phyloP scores from a whole-genome alignment of 2,329 filamentous ascomycete species.

The Chrysoporthe puriensis region DNA sequence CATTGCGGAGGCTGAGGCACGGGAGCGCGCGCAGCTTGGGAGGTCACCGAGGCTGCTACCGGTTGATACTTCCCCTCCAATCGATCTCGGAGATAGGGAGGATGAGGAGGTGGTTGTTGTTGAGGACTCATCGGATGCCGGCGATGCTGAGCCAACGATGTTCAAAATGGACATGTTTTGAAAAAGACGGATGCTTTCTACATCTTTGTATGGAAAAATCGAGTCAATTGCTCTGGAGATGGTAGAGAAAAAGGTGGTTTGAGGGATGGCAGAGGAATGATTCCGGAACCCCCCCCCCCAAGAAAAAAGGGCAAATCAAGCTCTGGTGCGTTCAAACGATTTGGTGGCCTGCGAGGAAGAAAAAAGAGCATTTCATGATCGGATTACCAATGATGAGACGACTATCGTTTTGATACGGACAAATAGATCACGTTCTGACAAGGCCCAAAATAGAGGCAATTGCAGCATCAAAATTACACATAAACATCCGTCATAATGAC shows the following conservation, averaged over 20 bases:
- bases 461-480: conserved; percentile 1
- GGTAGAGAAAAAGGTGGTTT: not conserved
- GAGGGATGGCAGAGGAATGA: not conserved
- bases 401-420: not conserved
- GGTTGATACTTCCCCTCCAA: not conserved
- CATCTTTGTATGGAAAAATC: not conserved
- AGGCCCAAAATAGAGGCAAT: not conserved
- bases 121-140: not conserved
- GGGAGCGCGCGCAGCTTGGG: not conserved
- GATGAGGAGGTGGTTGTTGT: not conserved
- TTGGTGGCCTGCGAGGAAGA: not conserved
- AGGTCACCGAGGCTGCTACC: not conserved
- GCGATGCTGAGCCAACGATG: conserved; percentile 13
- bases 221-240: not conserved
- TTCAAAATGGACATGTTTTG: conserved; percentile 17
- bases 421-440: not conserved
- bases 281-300: not conserved
- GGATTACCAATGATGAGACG: not conserved
- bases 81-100: conserved; percentile 1
- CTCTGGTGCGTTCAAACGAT: conserved; percentile 12
- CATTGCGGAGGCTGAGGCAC: not conserved
- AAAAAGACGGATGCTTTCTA: not conserved
- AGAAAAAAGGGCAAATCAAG: conserved; percentile 11
- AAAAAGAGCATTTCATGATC: conserved; percentile 4
- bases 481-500: not conserved